These are phyloP conservation scores for Alternaria viburni DNA, from an alignment of 2,329 filamentous ascomycete species.

Conservation along the genomic window DNA sequence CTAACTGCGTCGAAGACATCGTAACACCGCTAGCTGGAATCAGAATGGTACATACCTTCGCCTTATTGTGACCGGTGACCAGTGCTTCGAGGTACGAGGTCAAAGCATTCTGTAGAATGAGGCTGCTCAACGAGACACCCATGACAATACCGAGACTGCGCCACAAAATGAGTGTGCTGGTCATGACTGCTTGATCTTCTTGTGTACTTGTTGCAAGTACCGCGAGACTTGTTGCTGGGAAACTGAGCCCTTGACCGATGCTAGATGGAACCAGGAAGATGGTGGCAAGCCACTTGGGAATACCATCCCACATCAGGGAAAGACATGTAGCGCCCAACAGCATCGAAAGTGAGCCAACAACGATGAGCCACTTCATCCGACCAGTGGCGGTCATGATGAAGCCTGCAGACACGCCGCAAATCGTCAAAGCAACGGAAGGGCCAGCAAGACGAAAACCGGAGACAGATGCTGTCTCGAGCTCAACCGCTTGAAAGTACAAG, in stretches of 20 bases:
- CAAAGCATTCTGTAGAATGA: slow-evolving; percentile 76
- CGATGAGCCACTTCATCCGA: slow-evolving; percentile 51
- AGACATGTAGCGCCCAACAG: slow-evolving; percentile 47
- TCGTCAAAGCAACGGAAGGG: slow-evolving; percentile 60
- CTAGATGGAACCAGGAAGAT: slow-evolving; percentile 49
- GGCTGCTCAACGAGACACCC: slow-evolving; percentile 73
- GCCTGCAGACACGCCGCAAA: slow-evolving; percentile 51
- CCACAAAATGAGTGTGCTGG: slow-evolving; percentile 74
- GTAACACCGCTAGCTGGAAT: not conserved
- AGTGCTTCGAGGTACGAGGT: slow-evolving; percentile 63
- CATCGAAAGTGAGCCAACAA: slow-evolving; percentile 47
- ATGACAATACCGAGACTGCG: slow-evolving; percentile 74
- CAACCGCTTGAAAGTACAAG: slow-evolving; percentile 65
- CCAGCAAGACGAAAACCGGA: slow-evolving; percentile 76
- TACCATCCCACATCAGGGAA: slow-evolving; percentile 45
- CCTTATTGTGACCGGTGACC: slow-evolving; percentile 66
- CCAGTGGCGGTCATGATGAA: slow-evolving; percentile 54
- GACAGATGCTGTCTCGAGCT: slow-evolving; percentile 66
- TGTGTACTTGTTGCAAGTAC: slow-evolving; percentile 52
- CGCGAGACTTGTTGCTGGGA: slow-evolving; percentile 51
- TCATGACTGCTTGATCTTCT: slow-evolving; percentile 58
- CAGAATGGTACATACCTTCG: slow-evolving; percentile 44
- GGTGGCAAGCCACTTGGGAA: slow-evolving; percentile 51
- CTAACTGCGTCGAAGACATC: not conserved
- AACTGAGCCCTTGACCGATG: slow-evolving; percentile 51